Conservation (phyloP, 1,284 basidiomycete genomes). For the Ustilago esculenta region DNA sequence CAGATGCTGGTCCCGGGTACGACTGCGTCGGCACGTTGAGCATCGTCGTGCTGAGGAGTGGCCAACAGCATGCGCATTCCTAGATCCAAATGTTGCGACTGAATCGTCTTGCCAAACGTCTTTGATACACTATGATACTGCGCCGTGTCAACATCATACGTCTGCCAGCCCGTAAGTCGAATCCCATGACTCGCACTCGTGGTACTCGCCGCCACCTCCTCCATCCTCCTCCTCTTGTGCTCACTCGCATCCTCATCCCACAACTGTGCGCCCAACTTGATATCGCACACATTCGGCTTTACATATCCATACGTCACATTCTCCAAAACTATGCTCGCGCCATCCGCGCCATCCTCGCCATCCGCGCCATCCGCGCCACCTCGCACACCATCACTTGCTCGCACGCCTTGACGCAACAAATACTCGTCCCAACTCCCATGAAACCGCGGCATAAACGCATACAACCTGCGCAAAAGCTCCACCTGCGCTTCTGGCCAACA, state of each 20-base stretch:
- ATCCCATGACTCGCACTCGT: conserved; percentile 82
- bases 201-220: conserved; percentile 75
- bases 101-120: conserved; percentile 82
- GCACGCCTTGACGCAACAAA: too few relatives aligned
- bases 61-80: conserved; percentile 85
- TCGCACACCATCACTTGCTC: too few relatives aligned
- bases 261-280: conserved; percentile 88
- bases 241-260: conserved; percentile 76
- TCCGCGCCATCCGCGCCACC: too few relatives aligned
- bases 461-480: conserved; percentile 19
- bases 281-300: conserved; percentile 86
- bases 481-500: conserved; percentile 2
- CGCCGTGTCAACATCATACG: conserved; percentile 68
- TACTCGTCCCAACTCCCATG: conserved; percentile 36
- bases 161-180: conserved; percentile 82
- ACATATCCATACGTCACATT: conserved; percentile 80
- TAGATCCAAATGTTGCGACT: conserved; percentile 74
- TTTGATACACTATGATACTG: conserved; percentile 75
- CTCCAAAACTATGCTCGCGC: conserved; percentile 87
- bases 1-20: conserved; percentile 14
- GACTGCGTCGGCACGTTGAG: conserved; percentile 17
- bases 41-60: conserved; percentile 57
- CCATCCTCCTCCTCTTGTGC: conserved; percentile 84
- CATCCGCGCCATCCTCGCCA: too few relatives aligned
- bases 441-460: conserved; percentile 40